phyloP scores from a whole-genome alignment of 768 basidiomycete genomes.

The Calvatia gigantea region DNA sequence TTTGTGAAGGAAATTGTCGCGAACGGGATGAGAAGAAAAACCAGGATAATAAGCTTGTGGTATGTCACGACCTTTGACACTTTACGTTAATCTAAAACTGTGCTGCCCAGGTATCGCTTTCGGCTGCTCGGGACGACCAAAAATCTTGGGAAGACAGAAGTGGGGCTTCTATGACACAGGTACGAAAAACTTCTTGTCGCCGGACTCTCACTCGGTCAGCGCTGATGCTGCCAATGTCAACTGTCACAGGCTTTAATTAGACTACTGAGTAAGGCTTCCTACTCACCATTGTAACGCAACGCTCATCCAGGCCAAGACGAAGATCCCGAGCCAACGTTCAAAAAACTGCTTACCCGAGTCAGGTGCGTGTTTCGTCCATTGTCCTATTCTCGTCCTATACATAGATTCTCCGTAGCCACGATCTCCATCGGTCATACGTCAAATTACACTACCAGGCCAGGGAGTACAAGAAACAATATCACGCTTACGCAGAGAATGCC shows the following conservation, averaged over 20 bases:
- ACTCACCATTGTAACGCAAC: background rate
- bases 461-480: constrained; percentile 21
- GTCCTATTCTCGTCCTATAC: background rate
- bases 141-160: constrained; percentile 32
- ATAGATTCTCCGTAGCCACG: constrained; percentile 20
- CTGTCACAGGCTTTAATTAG: background rate
- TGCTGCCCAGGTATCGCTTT: constrained; percentile 28
- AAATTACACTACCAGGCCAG: constrained; percentile 23
- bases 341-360: constrained; percentile 25
- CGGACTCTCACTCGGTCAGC: background rate
- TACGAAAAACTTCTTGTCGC: constrained; percentile 1
- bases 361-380: constrained; percentile 20
- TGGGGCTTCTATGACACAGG: constrained; percentile 36
- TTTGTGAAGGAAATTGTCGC: constrained; percentile 19
- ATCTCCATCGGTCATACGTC: constrained; percentile 28
- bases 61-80: constrained; percentile 16
- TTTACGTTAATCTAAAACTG: background rate
- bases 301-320: constrained; percentile 16
- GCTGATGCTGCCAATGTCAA: background rate
- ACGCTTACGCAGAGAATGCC: constrained; percentile 16
- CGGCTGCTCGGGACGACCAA: constrained; percentile 35
- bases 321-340: constrained; percentile 26
- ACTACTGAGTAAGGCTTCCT: background rate
- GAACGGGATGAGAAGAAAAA: background rate
- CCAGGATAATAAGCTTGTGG: constrained; percentile 25